phyloP scores from a whole-genome alignment of 148 eudicot species.

The Rhododendron ovatum region DNA sequence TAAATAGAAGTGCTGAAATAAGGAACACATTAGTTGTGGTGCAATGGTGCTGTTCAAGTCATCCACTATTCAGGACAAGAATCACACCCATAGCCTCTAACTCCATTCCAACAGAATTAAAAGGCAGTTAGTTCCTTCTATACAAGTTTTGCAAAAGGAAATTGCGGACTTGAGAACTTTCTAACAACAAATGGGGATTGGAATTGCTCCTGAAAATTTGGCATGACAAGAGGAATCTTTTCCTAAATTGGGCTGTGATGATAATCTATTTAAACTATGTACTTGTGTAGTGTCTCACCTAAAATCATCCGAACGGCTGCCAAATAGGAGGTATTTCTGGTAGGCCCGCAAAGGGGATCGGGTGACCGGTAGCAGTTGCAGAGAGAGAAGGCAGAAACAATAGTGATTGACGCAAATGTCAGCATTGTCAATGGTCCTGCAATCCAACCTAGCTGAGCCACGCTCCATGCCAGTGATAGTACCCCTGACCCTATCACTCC shows the following conservation, averaged over 20 bases:
- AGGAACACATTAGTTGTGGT: background rate
- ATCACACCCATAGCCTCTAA: background rate
- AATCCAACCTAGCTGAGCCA: constrained; percentile 54
- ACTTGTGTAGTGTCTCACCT: constrained; percentile 21
- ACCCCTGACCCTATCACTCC: constrained; percentile 55
- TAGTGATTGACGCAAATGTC: constrained; percentile 29
- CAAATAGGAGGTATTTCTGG: constrained; percentile 33
- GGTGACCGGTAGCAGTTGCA: constrained; percentile 39
- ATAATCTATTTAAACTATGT: background rate
- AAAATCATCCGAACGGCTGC: constrained; percentile 34
- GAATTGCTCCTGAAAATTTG: background rate
- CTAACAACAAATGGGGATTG: background rate
- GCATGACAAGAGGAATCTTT: background rate
- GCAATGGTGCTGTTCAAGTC: background rate
- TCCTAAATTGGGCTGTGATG: background rate
- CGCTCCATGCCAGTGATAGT: constrained; percentile 50
- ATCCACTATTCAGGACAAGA: background rate
- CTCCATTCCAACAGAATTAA: background rate
- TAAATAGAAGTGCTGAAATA: background rate
- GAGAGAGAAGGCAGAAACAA: constrained; percentile 32
- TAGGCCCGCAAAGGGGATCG: constrained; percentile 29
- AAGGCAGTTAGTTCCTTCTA: background rate
- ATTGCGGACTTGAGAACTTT: background rate
- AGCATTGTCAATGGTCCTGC: constrained; percentile 46
- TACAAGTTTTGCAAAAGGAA: background rate